Percentiles rank a stretch among this genome's conserved stretches.
phyloP scores from a whole-genome alignment of 2,329 filamentous ascomycete species.

The Chaetomiaceae sp. region DNA sequence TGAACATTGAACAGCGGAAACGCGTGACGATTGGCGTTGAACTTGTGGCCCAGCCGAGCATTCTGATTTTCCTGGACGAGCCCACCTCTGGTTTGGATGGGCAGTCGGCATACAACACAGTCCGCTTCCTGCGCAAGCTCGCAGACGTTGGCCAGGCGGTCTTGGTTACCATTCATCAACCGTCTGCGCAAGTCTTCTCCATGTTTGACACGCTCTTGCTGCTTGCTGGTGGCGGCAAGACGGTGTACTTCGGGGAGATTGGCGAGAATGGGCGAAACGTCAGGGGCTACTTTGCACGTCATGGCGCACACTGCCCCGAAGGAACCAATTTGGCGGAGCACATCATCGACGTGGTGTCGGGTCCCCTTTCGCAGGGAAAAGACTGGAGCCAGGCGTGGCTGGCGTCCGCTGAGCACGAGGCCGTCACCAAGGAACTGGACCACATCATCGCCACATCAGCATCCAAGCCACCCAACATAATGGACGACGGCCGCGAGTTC shows the following conservation, averaged over 20 bases:
- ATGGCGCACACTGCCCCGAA: constrained; percentile 58
- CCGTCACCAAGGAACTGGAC: constrained; percentile 62
- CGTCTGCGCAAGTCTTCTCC: constrained; percentile 61
- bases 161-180: constrained; percentile 67
- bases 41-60: constrained; percentile 56
- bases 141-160: constrained; percentile 64
- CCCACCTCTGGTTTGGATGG: constrained; percentile 64
- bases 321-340: constrained; percentile 70
- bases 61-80: constrained; percentile 59
- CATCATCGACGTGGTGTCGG: constrained; percentile 62
- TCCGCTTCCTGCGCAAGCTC: constrained; percentile 62
- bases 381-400: constrained; percentile 40
- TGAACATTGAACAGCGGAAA: constrained; percentile 52
- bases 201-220: constrained; percentile 63
- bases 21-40: constrained; percentile 58
- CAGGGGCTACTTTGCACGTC: constrained; percentile 59
- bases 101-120: constrained; percentile 61
- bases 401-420: constrained; percentile 31
- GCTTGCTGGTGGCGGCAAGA: constrained; percentile 60
- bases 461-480: constrained; percentile 37
- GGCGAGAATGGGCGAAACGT: constrained; percentile 48
- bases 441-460: constrained; percentile 54
- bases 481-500: constrained; percentile 61
- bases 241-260: constrained; percentile 63
- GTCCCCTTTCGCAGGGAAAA: constrained; percentile 40